Evolutionary conservation across 2,329 filamentous ascomycete genomes (phyloP), one percentile per base, ranked within the genome.

Genomic region (Trichophyton rubrum): DNA sequence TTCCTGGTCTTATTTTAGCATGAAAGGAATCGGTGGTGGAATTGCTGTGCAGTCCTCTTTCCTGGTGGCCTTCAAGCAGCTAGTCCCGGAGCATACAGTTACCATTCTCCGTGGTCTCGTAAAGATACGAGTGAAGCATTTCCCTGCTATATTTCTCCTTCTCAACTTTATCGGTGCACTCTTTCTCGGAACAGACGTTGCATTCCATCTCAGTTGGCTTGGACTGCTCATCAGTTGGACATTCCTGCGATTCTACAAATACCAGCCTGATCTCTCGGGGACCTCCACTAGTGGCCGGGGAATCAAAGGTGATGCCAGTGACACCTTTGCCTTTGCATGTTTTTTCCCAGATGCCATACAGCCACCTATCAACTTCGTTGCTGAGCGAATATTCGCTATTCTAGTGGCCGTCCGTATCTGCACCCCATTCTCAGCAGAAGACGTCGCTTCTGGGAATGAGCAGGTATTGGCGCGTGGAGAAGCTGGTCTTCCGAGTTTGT

Each of bases 1-100:
- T 13, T n/a, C 8, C 27, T 47, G 11, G 11, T 6, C 27, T 8
- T 41, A 13, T 38, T 75, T 72, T 68, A 93, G 88, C 59, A 75
- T 89, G 55, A 90, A 88, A 53, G 86, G 88, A 64, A 89, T 97
- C 70, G 89, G 88, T 67, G 93, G 93, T 67, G 91, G 90, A 60
- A 86, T 96, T 64, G 85, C 91, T 15, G 80, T 96, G 61, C 92
- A 96, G 74, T 90, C 93, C 55, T 86, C 88, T 63, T 97, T 97
- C 77, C 87, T 99, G 63, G 89, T 97, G 68, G 89, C 92, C 60
- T 96, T 97, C 76, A 97, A 95, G 76, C 93, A 99, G 75, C 88
- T 99, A 57, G 88, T 97, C 40, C 93, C 93, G 22, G 91, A 96
- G 64, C 93, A 99, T 74, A 99, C 93, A 9, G 92, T 97, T 59